Evolutionary conservation across 108 stramenopile genomes (phyloP), one percentile per base, ranked within the genome.

Genomic region (Fragilaria crotonensis): DNA sequence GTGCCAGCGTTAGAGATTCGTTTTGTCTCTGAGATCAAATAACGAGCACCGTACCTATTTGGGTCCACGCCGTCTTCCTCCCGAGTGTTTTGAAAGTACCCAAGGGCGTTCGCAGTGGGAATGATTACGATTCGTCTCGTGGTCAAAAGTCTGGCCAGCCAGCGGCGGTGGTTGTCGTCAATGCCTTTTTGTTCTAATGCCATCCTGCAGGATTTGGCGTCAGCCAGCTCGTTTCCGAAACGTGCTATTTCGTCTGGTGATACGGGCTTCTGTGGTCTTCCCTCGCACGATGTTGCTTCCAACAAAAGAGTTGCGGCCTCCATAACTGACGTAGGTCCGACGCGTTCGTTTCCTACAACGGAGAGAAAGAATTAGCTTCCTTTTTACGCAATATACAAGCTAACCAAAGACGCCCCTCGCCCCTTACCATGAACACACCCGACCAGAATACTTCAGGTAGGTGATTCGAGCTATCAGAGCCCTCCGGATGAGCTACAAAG

Each of bases 371-470:
- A n/a, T n/a, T n/a, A n/a, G n/a, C n/a, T n/a, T n/a, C n/a, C n/a
- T n/a, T n/a, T n/a, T n/a, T n/a, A n/a, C n/a, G n/a, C n/a, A n/a
- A n/a, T n/a, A n/a, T n/a, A n/a, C n/a, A n/a, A n/a, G n/a, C n/a
- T n/a, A n/a, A 41, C 14, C 14, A 11, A 41, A 7, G 7, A 41
- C 14, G 36, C 36, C 11, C 11, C 36, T 11, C 36, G 11, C 7
- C 14, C 7, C 36, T 7, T 41, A 20, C 97, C 97, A 64, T 95
- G 96, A 3, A 95, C 68, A 18, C 77, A 78, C n/a, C 97, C 52
- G 85, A 87, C 67, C 95, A 78, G 64, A 96, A 94, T 5, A 97
- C 95, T 70, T 96, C 90, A 0, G 96, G 93, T 4, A 90, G 54
- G 31, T 59, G 70, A 36, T 70, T 66, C 45, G 77, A 79, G 22